phyloP scores from a whole-genome alignment of 2,329 filamentous ascomycete species.

The Byssoonygena ceratinophila region DNA sequence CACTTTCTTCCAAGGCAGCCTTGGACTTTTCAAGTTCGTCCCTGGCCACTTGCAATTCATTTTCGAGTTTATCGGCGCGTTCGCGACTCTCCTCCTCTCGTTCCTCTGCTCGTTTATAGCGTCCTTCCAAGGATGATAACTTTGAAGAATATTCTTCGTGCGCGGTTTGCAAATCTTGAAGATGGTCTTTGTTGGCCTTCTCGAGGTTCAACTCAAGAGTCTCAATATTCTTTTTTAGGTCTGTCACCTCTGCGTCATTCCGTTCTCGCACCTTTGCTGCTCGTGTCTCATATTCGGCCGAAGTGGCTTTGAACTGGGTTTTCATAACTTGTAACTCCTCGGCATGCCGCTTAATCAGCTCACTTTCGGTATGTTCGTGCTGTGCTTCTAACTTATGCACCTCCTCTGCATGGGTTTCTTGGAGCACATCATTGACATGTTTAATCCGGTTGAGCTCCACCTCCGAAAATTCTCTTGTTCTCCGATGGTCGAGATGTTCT shows the following conservation, averaged over 20 bases:
- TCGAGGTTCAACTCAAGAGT: conserved; percentile 43
- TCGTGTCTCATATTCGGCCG: conserved; percentile 32
- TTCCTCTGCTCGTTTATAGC: conserved; percentile 37
- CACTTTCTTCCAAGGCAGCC: conserved; percentile 38
- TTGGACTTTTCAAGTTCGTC: conserved; percentile 27
- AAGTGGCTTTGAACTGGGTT: conserved; percentile 38
- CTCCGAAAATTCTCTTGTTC: conserved; percentile 49
- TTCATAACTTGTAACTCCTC: conserved; percentile 41
- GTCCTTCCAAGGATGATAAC: conserved; percentile 38
- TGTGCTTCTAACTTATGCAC: conserved; percentile 45
- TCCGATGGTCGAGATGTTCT: conserved; percentile 61
- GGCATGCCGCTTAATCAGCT: conserved; percentile 34
- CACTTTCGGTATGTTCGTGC: conserved; percentile 35
- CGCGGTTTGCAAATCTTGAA: conserved; percentile 49
- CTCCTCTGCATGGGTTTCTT: conserved; percentile 59
- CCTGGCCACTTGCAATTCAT: conserved; percentile 21
- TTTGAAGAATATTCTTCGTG: conserved; percentile 43
- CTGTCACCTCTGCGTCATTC: conserved; percentile 53
- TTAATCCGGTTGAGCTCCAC: conserved; percentile 51
- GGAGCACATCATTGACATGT: conserved; percentile 58
- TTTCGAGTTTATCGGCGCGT: conserved; percentile 18
- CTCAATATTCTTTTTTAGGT: conserved; percentile 51
- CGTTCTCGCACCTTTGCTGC: conserved; percentile 30
- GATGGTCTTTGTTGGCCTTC: conserved; percentile 51
- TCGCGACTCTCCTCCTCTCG: conserved; percentile 30